These are phyloP conservation scores for Salix caprea DNA, from an alignment of 345 rosid genomes.

Conservation along the genomic window DNA sequence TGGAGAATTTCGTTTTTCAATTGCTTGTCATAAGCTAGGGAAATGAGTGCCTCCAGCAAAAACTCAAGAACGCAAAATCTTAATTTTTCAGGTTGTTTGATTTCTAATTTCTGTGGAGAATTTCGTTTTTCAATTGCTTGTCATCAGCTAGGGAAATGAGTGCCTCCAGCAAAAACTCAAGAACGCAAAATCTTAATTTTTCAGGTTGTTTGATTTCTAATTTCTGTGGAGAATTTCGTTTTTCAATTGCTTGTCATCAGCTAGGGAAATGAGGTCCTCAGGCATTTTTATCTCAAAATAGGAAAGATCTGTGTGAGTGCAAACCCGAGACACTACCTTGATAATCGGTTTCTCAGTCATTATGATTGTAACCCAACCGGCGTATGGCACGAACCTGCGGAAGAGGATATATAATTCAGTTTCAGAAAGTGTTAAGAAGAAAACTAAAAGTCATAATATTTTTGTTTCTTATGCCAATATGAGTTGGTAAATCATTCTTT, in stretches of 20 bases:
- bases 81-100: background rate
- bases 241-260: background rate
- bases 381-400: conserved; percentile 76
- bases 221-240: background rate
- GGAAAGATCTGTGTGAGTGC: background rate
- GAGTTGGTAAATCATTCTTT: background rate
- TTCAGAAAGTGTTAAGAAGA: background rate
- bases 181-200: background rate
- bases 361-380: conserved; percentile 94
- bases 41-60: no score
- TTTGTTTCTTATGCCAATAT: background rate
- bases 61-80: background rate
- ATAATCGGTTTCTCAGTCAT: conserved; percentile 95
- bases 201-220: background rate
- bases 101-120: background rate
- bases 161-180: no score
- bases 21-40: background rate
- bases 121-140: background rate
- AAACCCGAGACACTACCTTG: conserved; percentile 34
- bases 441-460: background rate
- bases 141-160: background rate
- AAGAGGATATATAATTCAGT: background rate
- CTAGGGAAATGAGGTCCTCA: background rate
- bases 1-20: background rate
- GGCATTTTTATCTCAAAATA: background rate